Evolutionary conservation across 495 filamentous ascomycete genomes (phyloP).

Genomic region (Annulohypoxylon stygium): DNA sequence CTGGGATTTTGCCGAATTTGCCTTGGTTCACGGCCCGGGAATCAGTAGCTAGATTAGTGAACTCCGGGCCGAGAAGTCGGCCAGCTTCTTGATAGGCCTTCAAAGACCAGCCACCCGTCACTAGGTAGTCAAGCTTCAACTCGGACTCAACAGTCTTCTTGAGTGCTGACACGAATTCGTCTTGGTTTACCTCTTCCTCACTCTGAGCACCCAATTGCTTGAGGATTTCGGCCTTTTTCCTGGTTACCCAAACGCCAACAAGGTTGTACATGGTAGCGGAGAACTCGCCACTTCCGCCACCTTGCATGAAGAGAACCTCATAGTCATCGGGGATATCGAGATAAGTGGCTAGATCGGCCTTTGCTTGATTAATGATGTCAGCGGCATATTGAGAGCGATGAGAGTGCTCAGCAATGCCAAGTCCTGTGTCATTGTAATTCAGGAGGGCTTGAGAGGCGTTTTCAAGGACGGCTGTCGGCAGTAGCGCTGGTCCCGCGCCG

Average conservation of each 20-base stretch:
- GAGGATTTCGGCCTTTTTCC: slow-evolving; percentile 61
- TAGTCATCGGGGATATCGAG: slow-evolving; percentile 82
- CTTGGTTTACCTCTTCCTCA: slow-evolving; percentile 67
- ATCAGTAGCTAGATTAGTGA: slow-evolving; percentile 84
- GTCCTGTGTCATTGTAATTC: slow-evolving; percentile 84
- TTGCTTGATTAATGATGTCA: slow-evolving; percentile 74
- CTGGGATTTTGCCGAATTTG: slow-evolving; percentile 90
- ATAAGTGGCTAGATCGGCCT: slow-evolving; percentile 73
- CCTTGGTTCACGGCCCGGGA: slow-evolving; percentile 76
- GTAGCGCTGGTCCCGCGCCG: slow-evolving; percentile 86
- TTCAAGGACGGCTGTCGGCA: slow-evolving; percentile 83
- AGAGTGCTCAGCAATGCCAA: slow-evolving; percentile 87
- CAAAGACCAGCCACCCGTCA: slow-evolving; percentile 92
- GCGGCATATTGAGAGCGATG: slow-evolving; percentile 85
- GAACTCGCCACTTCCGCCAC: slow-evolving; percentile 86
- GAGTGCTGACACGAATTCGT: slow-evolving; percentile 70
- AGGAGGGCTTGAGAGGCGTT: slow-evolving; percentile 79
- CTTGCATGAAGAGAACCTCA: slow-evolving; percentile 85
- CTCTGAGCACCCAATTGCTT: slow-evolving; percentile 52
- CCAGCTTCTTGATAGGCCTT: slow-evolving; percentile 91
- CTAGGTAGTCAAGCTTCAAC: slow-evolving; percentile 86
- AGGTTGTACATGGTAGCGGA: slow-evolving; percentile 85
- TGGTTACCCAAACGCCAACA: slow-evolving; percentile 83
- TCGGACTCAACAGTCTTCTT: slow-evolving; percentile 72
- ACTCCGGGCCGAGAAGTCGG: slow-evolving; percentile 77